Percentiles rank a stretch among this genome's conserved stretches.
phyloP scores from a whole-genome alignment of 78 protist species.

The Emiliania huxleyi region DNA sequence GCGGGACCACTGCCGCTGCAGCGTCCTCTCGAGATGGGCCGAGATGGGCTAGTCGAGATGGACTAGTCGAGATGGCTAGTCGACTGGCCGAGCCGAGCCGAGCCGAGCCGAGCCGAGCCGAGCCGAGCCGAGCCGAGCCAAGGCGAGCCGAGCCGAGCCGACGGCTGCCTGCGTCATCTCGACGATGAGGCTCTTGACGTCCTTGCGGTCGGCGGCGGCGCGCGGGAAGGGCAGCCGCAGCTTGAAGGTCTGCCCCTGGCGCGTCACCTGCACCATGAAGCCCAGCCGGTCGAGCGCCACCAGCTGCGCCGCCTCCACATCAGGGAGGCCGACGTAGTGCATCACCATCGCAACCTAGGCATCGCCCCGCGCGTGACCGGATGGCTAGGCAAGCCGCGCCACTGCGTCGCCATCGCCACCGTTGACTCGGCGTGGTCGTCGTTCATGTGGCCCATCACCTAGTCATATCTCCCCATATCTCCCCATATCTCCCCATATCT shows the following conservation, averaged over 20 bases:
- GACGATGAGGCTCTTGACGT: not conserved
- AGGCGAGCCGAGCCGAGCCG: no score
- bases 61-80: no score
- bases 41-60: no score
- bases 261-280: not conserved
- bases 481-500: no score
- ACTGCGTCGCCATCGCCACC: not conserved
- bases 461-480: no score
- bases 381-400: not conserved
- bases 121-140: no score
- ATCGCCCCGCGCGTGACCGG: no score
- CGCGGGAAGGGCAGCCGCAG: slow-evolving; percentile 31
- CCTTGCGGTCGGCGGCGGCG: not conserved
- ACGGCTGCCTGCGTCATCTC: slow-evolving; percentile 29
- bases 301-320: not conserved
- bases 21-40: no score
- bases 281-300: not conserved
- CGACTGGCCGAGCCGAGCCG: no score
- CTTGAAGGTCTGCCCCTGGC: not conserved
- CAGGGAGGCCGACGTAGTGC: not conserved
- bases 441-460: not conserved
- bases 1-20: no score
- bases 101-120: no score
- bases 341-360: not conserved
- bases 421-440: slow-evolving; percentile 8